phyloP scores from a whole-genome alignment of 306 rosid genomes.

The Dalbergia oliveri region DNA sequence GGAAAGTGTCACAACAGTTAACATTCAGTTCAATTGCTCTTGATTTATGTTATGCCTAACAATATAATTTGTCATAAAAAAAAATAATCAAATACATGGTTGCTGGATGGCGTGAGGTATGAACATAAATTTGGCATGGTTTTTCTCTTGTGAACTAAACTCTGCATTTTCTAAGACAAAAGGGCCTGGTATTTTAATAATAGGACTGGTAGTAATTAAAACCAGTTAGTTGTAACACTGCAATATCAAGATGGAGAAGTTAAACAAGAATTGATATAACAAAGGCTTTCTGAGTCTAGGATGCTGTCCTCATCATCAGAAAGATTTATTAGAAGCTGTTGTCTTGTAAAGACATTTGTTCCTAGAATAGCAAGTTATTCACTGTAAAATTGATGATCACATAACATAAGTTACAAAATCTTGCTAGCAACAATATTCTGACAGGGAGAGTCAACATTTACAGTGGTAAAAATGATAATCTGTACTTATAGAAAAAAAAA shows the following conservation, averaged over 20 bases:
- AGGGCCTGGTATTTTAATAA: background rate
- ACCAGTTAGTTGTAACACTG: background rate
- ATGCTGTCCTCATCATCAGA: conserved; percentile 40
- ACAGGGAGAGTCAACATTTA: conserved; percentile 52
- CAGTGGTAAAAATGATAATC: conserved; percentile 55
- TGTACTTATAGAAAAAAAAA: conserved; percentile 58
- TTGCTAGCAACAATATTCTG: conserved; percentile 48
- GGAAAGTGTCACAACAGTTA: conserved; percentile 5
- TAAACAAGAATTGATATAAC: conserved; percentile 30
- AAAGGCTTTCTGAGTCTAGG: conserved; percentile 5
- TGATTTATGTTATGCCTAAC: background rate
- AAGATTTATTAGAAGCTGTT: conserved; percentile 14
- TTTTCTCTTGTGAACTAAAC: background rate
- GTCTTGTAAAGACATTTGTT: conserved; percentile 24
- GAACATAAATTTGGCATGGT: background rate
- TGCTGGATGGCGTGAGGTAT: background rate
- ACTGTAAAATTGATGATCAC: conserved; percentile 45
- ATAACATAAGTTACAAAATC: conserved; percentile 46
- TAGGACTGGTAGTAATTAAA: conserved; percentile 17
- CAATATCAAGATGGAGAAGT: conserved; percentile 33
- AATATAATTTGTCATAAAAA: conserved; percentile 1
- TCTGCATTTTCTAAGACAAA: background rate
- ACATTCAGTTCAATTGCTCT: conserved; percentile 28
- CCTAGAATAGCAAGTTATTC: conserved; percentile 35
- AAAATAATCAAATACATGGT: background rate